Evolutionary conservation across 768 basidiomycete genomes (phyloP).

Genomic region (Russula lepida): DNA sequence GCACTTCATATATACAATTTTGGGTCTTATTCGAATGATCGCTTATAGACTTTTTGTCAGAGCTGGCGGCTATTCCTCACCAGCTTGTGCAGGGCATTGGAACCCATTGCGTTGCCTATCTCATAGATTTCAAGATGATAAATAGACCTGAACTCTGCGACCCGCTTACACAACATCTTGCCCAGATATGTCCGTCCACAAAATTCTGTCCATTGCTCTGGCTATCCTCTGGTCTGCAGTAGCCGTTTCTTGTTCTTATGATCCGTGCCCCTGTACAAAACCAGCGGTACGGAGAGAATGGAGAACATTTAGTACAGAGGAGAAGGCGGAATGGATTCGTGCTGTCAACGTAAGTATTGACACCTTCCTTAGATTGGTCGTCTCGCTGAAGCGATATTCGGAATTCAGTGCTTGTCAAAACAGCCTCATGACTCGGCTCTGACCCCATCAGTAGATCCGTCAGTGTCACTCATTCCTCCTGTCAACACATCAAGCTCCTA

Average conservation of each 20-base stretch:
- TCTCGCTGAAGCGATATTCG: background rate
- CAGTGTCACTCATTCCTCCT: conserved; percentile 11
- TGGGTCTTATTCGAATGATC: background rate
- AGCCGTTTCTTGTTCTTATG: background rate
- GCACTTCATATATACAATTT: background rate
- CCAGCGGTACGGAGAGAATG: conserved; percentile 24
- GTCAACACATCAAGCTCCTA: conserved; percentile 19
- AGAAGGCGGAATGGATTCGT: conserved; percentile 23
- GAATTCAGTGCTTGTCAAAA: background rate
- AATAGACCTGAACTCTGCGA: background rate
- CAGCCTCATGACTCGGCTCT: conserved; percentile 18
- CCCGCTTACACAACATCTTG: background rate
- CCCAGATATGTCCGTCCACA: background rate
- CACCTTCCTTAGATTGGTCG: background rate
- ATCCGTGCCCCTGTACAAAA: background rate
- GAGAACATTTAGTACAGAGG: conserved; percentile 15
- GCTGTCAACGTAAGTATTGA: conserved; percentile 23
- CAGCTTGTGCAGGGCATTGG: too few species aligned
- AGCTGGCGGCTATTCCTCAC: too few species aligned
- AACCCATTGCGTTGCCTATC: background rate
- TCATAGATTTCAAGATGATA: background rate
- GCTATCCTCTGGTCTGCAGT: background rate
- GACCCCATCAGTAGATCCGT: conserved; percentile 2
- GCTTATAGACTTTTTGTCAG: too few species aligned
- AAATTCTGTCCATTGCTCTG: background rate